phyloP scores from a whole-genome alignment of 495 filamentous ascomycete genomes.

The Penicillium chermesinum region DNA sequence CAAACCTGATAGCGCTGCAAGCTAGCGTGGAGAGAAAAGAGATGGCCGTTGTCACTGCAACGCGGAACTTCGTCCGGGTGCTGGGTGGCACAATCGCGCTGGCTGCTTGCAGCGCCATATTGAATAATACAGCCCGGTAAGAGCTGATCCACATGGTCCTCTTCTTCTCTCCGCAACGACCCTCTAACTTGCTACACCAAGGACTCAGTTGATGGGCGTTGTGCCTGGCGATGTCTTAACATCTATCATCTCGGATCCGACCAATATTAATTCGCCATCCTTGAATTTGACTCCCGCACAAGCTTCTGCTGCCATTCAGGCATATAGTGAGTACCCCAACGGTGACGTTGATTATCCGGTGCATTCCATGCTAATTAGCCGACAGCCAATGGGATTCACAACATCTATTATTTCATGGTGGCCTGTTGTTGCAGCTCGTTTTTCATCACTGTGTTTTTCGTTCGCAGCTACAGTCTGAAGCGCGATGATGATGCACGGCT shows the following conservation, averaged over 20 bases:
- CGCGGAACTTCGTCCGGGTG: constrained; percentile 2
- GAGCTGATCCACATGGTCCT: background rate
- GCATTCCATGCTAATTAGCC: background rate
- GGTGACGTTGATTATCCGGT: background rate
- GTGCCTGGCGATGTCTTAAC: background rate
- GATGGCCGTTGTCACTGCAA: constrained; percentile 7
- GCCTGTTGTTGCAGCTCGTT: constrained; percentile 3
- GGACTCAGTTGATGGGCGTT: background rate
- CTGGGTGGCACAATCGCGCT: constrained; percentile 3
- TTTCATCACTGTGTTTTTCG: background rate
- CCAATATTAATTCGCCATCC: background rate
- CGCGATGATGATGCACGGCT: constrained; percentile 3
- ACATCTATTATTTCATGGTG: constrained; percentile 7
- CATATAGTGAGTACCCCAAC: constrained; percentile 1
- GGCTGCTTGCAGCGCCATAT: constrained; percentile 3
- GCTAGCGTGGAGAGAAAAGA: constrained; percentile 3
- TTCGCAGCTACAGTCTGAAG: constrained; percentile 3
- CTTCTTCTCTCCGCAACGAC: no score
- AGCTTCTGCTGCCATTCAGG: background rate
- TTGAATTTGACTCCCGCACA: background rate
- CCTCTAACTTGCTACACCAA: background rate
- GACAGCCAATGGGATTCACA: constrained; percentile 1
- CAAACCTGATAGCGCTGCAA: constrained; percentile 2
- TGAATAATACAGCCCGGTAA: constrained; percentile 7
- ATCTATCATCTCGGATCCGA: constrained; percentile 2